Evolutionary conservation across 2,329 filamentous ascomycete genomes (phyloP).

Genomic region (Beauveria bassiana): DNA sequence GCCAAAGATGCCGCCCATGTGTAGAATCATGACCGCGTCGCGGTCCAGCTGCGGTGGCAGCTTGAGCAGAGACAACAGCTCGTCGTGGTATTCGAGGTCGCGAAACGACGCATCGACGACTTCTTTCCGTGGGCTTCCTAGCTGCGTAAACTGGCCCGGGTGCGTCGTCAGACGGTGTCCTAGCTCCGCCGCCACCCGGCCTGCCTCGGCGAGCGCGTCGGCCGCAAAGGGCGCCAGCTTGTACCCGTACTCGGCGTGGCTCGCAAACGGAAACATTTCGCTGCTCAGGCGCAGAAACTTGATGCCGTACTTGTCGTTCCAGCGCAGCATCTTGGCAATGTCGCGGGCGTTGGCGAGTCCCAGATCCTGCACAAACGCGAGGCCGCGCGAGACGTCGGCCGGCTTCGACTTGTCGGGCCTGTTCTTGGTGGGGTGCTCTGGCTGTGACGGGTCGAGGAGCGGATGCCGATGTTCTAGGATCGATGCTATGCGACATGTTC

Average conservation of each 20-base stretch:
- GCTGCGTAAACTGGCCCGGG: constrained; percentile 86
- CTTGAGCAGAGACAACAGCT: constrained; percentile 69
- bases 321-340: constrained; percentile 75
- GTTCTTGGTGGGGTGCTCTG: constrained; percentile 79
- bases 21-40: constrained; percentile 89
- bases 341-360: constrained; percentile 78
- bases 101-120: constrained; percentile 72
- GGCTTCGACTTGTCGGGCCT: constrained; percentile 68
- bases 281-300: constrained; percentile 87
- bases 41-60: constrained; percentile 70
- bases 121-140: constrained; percentile 71
- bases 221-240: constrained; percentile 72
- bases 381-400: constrained; percentile 58
- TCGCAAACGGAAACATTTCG: constrained; percentile 96
- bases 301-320: constrained; percentile 90
- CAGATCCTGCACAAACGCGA: constrained; percentile 65
- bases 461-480: constrained; percentile 86
- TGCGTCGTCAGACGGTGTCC: constrained; percentile 85
- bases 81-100: constrained; percentile 81
- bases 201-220: constrained; percentile 66
- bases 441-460: constrained; percentile 63
- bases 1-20: constrained; percentile 86
- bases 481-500: constrained; percentile 84
- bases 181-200: constrained; percentile 66
- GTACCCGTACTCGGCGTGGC: constrained; percentile 81